phyloP scores from a whole-genome alignment of 2,329 filamentous ascomycete genomes.

The Paradendryphiella salina region DNA sequence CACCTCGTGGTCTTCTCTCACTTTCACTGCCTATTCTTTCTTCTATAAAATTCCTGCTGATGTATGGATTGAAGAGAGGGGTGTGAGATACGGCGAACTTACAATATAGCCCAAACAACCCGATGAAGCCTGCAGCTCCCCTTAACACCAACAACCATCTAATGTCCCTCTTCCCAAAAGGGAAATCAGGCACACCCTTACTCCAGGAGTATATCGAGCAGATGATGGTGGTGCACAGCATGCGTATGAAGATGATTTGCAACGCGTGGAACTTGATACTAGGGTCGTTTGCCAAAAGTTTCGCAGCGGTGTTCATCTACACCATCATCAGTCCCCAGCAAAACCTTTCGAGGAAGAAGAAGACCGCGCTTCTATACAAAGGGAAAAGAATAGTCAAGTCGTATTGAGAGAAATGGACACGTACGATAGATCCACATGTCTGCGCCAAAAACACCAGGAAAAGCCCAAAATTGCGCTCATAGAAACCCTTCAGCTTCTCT shows the following conservation, averaged over 20 bases:
- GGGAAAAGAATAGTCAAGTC: background rate
- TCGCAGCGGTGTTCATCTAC: conserved; percentile 34
- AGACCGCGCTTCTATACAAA: too few relatives aligned
- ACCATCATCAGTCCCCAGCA: background rate
- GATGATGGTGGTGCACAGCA: conserved; percentile 69
- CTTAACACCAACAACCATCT: conserved; percentile 25
- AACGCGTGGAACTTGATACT: conserved; percentile 34
- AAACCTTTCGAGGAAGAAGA: too few relatives aligned
- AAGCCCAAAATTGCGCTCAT: conserved; percentile 30
- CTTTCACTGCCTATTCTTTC: background rate
- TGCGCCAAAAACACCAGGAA: conserved; percentile 33
- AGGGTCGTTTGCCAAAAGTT: conserved; percentile 31
- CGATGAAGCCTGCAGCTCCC: conserved; percentile 32
- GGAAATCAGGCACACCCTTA: conserved; percentile 48
- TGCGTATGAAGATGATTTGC: conserved; percentile 74
- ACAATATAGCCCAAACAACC: conserved; percentile 38
- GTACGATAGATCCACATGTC: conserved; percentile 46
- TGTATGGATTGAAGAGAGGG: too few relatives aligned
- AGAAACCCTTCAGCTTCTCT: conserved; percentile 19
- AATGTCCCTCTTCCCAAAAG: conserved; percentile 26
- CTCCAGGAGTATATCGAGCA: conserved; percentile 73
- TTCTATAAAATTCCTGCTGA: too few relatives aligned
- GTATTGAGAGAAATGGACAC: background rate
- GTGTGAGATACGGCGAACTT: background rate
- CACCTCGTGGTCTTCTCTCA: background rate